Evolutionary conservation across 2,329 filamentous ascomycete genomes (phyloP).

Genomic region (Arthrobotrys conoides): DNA sequence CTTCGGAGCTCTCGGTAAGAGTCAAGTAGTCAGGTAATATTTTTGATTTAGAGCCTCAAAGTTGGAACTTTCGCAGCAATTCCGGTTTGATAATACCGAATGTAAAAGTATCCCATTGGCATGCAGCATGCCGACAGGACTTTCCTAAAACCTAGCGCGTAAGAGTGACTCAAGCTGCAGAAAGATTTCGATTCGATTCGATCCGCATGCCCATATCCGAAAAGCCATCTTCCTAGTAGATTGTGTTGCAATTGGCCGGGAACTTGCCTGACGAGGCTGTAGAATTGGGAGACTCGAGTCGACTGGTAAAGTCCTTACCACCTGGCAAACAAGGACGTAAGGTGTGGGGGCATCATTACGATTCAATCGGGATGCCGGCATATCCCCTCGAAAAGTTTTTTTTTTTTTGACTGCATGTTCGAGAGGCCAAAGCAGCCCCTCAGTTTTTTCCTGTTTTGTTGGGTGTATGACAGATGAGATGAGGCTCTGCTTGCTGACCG

Average conservation of each 20-base stretch:
- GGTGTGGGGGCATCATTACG: background rate
- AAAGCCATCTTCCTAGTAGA: background rate
- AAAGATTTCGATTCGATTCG: background rate
- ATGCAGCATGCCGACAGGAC: no score
- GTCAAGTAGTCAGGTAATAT: no score
- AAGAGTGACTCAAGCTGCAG: background rate
- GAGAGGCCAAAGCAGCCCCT: background rate
- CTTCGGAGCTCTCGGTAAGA: no score
- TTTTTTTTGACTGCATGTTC: background rate
- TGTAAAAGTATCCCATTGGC: no score
- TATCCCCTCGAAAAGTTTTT: background rate
- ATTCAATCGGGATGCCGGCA: background rate
- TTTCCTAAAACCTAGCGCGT: background rate
- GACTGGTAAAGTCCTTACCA: background rate
- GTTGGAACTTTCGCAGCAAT: no score
- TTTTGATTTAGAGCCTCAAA: no score
- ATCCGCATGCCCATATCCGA: background rate
- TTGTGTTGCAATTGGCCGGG: slow-evolving; percentile 9
- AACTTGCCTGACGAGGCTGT: slow-evolving; percentile 11
- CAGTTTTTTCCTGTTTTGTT: slow-evolving; percentile 13
- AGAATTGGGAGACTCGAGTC: background rate
- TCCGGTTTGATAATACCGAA: no score
- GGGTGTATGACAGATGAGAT: background rate
- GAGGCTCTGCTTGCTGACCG: slow-evolving; percentile 3
- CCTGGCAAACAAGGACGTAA: background rate